A percentile compares a stretch with the other conserved stretches of the same genome.
phyloP scores from a whole-genome alignment of 345 rosid genomes.

The Tarenaya hassleriana region DNA sequence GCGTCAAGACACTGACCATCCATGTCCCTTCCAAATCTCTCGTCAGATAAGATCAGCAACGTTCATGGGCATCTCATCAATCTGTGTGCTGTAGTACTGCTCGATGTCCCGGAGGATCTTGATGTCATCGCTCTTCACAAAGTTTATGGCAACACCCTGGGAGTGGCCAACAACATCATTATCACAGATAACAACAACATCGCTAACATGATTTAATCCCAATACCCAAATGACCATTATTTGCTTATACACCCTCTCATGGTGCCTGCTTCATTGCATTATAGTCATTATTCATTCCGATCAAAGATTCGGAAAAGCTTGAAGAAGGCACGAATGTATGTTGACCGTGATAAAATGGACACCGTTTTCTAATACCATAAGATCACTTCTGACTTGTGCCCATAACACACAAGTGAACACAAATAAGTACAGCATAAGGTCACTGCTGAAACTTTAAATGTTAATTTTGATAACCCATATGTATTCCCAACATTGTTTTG shows the following conservation, averaged over 20 bases:
- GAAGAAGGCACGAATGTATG: background rate
- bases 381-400: background rate
- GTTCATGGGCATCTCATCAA: conserved; percentile 93
- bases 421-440: too few relatives aligned
- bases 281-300: background rate
- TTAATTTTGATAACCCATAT: background rate
- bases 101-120: conserved; percentile 84
- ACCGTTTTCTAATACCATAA: background rate
- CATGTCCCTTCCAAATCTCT: too few relatives aligned
- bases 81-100: conserved; percentile 93
- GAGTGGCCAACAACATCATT: conserved; percentile 1
- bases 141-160: conserved; percentile 91
- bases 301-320: background rate
- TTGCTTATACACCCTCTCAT: too few relatives aligned
- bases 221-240: background rate
- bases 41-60: conserved; percentile 69
- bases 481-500: background rate
- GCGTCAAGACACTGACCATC: too few relatives aligned
- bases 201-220: too few relatives aligned
- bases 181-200: background rate
- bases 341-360: background rate
- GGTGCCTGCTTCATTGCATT: background rate
- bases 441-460: background rate
- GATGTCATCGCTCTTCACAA: conserved; percentile 80
- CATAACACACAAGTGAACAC: too few relatives aligned